Base-by-base conservation (phyloP, 768 basidiomycete genomes). In the Boletellus sp. region DNA sequence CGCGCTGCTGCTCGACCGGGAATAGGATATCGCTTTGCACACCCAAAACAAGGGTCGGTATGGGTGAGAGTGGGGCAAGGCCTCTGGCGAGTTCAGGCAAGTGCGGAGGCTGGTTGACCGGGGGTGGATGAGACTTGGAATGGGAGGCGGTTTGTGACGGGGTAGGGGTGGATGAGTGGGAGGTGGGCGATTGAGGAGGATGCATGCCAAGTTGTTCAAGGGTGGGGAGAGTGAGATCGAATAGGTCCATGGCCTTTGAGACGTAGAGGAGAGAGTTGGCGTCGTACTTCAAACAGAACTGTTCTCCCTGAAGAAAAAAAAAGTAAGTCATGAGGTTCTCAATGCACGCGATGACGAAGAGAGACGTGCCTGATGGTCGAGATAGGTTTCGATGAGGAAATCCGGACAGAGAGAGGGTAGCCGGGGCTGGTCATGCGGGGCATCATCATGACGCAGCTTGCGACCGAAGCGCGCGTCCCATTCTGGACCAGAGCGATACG, bases 381-480 rank as follows among this genome's bases (percentile, higher is more conserved):
- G 84, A 66, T 99, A 99, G 0, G 96, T 96, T 70, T 99, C 96
- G 59, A 99, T 98, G 47, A 96, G 79, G 68, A 97, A 98, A 66
- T 99, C 96, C 16, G 96, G 94, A 61, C 94, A 96, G 1, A 99
- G 77, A 0, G 87, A 84, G 6, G 95, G 95, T 13, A 73, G 37
- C 61, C 64, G 31, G 53, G 70, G 54, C 11, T 49, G 58, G 37
- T 53, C 51, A 37, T 4, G 41, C 38, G 23, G 20, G 44, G 11
- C 11, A 40, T 53, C 47, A 64, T 47, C 67, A 6, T 69, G 59
- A 22, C 79, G 77, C 36, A 91, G 47, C 58, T 86, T 81, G 40
- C 95, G 85, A 1, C 90, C 94, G 63, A 99, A 99, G n/a, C 96
- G 87, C 56, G 87, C 78, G 70, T 99, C 96, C 96, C 96, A 99